Conservation (phyloP, 202 grass and related monocot species). For the Musa balbisiana region DNA sequence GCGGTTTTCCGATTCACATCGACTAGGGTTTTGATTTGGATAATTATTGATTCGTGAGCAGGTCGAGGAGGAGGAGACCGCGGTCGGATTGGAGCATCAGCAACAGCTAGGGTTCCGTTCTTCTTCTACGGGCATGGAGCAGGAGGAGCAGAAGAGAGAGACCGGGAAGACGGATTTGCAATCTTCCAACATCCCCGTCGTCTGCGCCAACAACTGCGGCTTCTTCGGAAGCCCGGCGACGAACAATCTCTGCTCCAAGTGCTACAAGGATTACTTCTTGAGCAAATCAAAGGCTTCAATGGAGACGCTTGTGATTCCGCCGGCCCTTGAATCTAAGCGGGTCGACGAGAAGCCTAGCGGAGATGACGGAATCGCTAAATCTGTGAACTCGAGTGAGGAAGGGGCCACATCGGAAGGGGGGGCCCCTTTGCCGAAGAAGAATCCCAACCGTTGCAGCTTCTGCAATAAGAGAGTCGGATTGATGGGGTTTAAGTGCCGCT, state of each 20-base stretch:
- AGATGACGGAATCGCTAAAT: background rate
- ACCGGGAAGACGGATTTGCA: background rate
- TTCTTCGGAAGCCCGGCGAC: constrained; percentile 1
- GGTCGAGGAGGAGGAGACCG: too few species aligned
- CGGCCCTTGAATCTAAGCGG: too few species aligned
- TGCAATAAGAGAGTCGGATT: constrained; percentile 4
- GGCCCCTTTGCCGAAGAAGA: background rate
- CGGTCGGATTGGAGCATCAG: too few species aligned
- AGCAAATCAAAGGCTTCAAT: background rate
- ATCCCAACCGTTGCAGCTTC: background rate
- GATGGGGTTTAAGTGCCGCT: constrained; percentile 5
- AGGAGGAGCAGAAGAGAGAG: background rate
- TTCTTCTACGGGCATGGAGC: background rate
- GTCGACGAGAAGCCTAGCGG: background rate
- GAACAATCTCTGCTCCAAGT: constrained; percentile 6
- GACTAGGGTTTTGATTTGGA: too few species aligned
- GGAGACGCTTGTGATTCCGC: background rate
- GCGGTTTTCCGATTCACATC: too few species aligned
- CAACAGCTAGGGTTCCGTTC: too few species aligned
- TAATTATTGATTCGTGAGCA: too few species aligned
- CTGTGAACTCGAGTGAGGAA: background rate
- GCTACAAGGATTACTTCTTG: background rate
- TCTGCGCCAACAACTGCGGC: constrained; percentile 9
- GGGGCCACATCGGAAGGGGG: background rate
- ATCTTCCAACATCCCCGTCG: background rate